These are phyloP conservation scores for Alternaria ventricosa DNA, from an alignment of 2,329 filamentous ascomycete genomes.

Conservation along the genomic window DNA sequence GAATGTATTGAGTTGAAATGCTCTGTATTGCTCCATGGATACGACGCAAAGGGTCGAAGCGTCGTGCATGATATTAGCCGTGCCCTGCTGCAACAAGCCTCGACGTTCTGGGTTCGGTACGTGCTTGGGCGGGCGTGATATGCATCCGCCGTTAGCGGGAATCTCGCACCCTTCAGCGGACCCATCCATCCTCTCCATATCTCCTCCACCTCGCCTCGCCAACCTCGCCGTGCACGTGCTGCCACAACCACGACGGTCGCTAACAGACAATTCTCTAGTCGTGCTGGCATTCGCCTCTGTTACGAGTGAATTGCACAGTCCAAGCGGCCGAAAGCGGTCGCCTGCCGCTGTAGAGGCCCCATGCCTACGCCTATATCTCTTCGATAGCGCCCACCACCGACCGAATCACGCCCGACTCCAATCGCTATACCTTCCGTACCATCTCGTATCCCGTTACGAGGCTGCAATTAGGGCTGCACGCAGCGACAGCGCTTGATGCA, in stretches of 20 bases:
- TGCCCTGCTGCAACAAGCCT: constrained; percentile 5
- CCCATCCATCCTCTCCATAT: constrained; percentile 24
- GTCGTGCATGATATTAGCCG: neutral
- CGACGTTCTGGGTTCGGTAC: constrained; percentile 15
- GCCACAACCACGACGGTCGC: constrained; percentile 8
- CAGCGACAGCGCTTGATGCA: constrained; percentile 32
- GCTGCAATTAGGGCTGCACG: constrained; percentile 7
- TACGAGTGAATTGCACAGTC: constrained; percentile 8
- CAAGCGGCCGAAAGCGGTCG: constrained; percentile 23
- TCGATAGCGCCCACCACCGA: constrained; percentile 37
- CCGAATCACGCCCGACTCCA: constrained; percentile 9
- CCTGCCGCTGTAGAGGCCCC: constrained; percentile 32
- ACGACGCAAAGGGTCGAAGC: neutral
- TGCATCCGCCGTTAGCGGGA: constrained; percentile 18
- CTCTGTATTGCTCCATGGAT: neutral
- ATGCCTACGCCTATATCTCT: constrained; percentile 41
- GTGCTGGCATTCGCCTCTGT: neutral
- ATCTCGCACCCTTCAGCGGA: constrained; percentile 19
- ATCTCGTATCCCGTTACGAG: constrained; percentile 18
- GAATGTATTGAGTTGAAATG: neutral
- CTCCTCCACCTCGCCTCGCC: constrained; percentile 17
- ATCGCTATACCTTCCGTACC: constrained; percentile 1
- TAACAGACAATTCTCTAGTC: neutral
- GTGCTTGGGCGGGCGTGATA: constrained; percentile 16
- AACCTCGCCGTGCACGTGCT: constrained; percentile 12